Evolutionary conservation across 768 basidiomycete genomes (phyloP).

Genomic region (Pleurotus pulmonarius): DNA sequence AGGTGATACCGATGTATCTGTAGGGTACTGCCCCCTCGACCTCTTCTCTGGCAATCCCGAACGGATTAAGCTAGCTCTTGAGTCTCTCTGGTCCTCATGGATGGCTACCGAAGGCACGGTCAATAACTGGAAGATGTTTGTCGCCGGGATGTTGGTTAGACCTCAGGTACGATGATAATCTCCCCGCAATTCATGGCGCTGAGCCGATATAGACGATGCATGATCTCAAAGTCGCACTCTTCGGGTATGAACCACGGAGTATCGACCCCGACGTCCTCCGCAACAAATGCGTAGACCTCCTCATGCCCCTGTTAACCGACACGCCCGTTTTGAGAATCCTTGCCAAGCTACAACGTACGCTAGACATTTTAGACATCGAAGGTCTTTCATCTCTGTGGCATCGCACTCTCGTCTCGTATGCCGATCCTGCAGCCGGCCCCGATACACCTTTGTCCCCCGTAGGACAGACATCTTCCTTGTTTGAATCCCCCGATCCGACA

Average conservation of each 20-base stretch:
- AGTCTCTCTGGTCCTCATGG: constrained; percentile 75
- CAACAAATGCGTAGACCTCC: constrained; percentile 43
- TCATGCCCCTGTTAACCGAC: constrained; percentile 45
- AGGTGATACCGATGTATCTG: constrained; percentile 32
- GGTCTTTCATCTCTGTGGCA: constrained; percentile 56
- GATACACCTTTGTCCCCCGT: constrained; percentile 24
- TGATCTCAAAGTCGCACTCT: constrained; percentile 22
- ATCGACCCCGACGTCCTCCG: constrained; percentile 30
- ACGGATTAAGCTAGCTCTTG: constrained; percentile 66
- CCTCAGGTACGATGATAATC: constrained; percentile 48
- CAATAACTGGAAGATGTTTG: constrained; percentile 85
- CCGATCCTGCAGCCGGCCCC: constrained; percentile 4
- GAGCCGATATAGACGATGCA: not conserved
- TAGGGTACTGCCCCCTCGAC: constrained; percentile 83
- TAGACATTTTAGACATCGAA: constrained; percentile 86
- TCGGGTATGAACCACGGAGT: constrained; percentile 16
- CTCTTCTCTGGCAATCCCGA: constrained; percentile 68
- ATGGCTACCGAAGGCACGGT: constrained; percentile 50
- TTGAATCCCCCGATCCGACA: constrained; percentile 44
- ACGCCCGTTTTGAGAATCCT: constrained; percentile 54
- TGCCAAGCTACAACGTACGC: constrained; percentile 61
- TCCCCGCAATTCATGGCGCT: not conserved
- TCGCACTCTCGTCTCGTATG: constrained; percentile 16
- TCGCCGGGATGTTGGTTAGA: constrained; percentile 53
- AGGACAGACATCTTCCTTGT: constrained; percentile 26